Conservation (phyloP, 2,329 filamentous ascomycete genomes). For the Monilinia polystroma region DNA sequence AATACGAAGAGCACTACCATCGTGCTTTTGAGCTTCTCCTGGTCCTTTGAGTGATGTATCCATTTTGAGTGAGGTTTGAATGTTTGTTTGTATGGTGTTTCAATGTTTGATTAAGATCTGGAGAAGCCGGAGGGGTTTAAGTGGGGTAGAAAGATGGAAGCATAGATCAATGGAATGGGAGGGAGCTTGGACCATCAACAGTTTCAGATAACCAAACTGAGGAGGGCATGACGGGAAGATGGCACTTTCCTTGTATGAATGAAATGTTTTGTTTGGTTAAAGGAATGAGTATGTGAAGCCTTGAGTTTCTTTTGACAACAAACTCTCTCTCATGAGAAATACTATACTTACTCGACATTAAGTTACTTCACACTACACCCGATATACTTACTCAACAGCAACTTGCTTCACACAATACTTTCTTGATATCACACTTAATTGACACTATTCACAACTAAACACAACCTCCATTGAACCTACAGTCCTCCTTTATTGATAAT, state of each 20-base stretch:
- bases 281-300: not conserved
- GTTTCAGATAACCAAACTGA: not conserved
- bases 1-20: conserved; percentile 76
- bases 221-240: not conserved
- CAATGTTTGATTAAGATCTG: conserved; percentile 18
- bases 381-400: not conserved
- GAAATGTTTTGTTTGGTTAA: not conserved
- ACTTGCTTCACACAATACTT: not conserved
- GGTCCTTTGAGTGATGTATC: conserved; percentile 54
- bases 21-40: conserved; percentile 58
- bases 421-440: not conserved
- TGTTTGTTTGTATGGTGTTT: not conserved
- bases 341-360: not conserved
- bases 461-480: not conserved
- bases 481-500: not conserved
- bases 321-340: not conserved
- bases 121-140: conserved; percentile 21
- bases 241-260: not conserved
- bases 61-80: conserved; percentile 27
- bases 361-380: not conserved
- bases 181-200: conserved; percentile 10
- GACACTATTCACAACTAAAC: not conserved
- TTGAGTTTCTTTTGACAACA: not conserved
- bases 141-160: conserved; percentile 2
- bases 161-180: not conserved